Evolutionary conservation across 805 yeast species (phyloP).

Genomic region (Lachancea thermotolerans): DNA sequence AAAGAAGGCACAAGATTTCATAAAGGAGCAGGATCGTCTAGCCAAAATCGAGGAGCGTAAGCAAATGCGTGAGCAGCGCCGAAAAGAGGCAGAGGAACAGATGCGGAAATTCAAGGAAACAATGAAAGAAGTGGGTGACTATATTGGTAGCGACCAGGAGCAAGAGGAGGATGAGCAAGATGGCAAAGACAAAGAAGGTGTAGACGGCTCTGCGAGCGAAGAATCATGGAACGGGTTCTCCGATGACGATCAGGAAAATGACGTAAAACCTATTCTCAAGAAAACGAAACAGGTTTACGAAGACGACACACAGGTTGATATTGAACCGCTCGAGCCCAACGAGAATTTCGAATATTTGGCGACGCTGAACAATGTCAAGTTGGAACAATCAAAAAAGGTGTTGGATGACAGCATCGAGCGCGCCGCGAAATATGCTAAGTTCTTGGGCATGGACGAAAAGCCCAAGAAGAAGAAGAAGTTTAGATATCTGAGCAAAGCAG

Average conservation of each 20-base stretch:
- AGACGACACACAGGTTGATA: slow-evolving; percentile 39
- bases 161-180: slow-evolving; percentile 14
- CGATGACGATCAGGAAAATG: slow-evolving; percentile 17
- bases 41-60: slow-evolving; percentile 72
- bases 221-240: slow-evolving; percentile 39
- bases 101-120: slow-evolving; percentile 29
- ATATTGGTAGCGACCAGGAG: slow-evolving; percentile 18
- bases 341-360: slow-evolving; percentile 55
- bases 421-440: slow-evolving; percentile 77
- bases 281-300: slow-evolving; percentile 26
- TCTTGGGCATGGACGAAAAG: slow-evolving; percentile 46
- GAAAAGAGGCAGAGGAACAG: slow-evolving; percentile 57
- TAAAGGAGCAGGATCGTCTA: slow-evolving; percentile 69
- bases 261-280: slow-evolving; percentile 29
- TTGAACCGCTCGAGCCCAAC: slow-evolving; percentile 43
- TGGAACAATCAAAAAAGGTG: slow-evolving; percentile 60
- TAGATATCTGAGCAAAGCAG: slow-evolving; percentile 76
- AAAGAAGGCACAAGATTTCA: slow-evolving; percentile 72
- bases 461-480: slow-evolving; percentile 65
- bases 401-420: slow-evolving; percentile 66
- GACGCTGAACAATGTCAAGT: slow-evolving; percentile 62
- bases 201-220: slow-evolving; percentile 14
- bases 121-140: slow-evolving; percentile 25
- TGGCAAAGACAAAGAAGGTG: slow-evolving; percentile 18
- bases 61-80: slow-evolving; percentile 53